A percentile compares a stretch with the other conserved stretches of the same genome.
These are phyloP conservation scores for Papiliotrema fonsecae DNA, from an alignment of 1,284 basidiomycete species.

Conservation along the genomic window DNA sequence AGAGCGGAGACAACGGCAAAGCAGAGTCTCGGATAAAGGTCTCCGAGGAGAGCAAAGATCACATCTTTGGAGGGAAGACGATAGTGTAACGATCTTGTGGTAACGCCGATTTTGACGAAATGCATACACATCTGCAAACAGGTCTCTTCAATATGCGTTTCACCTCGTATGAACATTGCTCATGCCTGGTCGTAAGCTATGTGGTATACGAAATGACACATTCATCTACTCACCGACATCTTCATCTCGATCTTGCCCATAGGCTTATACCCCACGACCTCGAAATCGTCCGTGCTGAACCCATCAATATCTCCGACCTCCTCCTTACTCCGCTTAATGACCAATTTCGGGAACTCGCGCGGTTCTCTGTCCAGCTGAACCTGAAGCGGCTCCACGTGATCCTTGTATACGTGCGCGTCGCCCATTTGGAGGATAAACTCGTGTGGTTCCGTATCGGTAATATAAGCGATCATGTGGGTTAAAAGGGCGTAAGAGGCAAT, in stretches of 20 bases:
- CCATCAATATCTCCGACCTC: conserved; percentile 66
- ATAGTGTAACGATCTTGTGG: too few species aligned
- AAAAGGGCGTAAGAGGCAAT: conserved; percentile 96
- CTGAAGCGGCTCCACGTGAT: conserved; percentile 83
- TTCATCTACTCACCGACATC: conserved; percentile 75
- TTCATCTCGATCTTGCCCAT: conserved; percentile 89
- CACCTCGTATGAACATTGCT: background rate
- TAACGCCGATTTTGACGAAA: too few species aligned
- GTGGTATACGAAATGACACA: too few species aligned
- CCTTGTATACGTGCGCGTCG: conserved; percentile 92
- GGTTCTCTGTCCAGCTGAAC: conserved; percentile 76
- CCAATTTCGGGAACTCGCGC: conserved; percentile 74
- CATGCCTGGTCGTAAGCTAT: too few species aligned
- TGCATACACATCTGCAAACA: too few species aligned
- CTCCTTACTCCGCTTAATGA: conserved; percentile 60
- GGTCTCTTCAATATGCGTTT: too few species aligned
- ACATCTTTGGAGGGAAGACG: too few species aligned
- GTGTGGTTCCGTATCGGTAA: conserved; percentile 79
- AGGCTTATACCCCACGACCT: conserved; percentile 80
- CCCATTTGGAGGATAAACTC: conserved; percentile 91
- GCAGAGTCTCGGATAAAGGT: too few species aligned
- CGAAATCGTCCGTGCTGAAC: conserved; percentile 74
- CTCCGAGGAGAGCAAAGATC: too few species aligned
- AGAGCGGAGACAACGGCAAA: conserved; percentile 7
- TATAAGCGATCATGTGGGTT: conserved; percentile 91